Evolutionary conservation across 129 eudicot genomes (phyloP).

Genomic region (Chrysanthemum makinoi): DNA sequence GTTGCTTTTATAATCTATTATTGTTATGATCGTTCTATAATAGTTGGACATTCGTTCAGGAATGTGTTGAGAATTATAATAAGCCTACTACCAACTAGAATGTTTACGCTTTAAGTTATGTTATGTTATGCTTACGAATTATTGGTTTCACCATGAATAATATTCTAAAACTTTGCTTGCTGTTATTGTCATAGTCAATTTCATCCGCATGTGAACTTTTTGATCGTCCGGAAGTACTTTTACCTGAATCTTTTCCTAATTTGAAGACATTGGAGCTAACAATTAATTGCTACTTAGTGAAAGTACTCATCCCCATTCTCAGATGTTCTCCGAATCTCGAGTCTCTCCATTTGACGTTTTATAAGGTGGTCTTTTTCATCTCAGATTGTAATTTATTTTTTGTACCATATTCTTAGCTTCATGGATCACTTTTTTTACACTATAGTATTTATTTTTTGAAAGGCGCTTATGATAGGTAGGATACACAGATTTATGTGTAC

Average conservation of each 20-base stretch:
- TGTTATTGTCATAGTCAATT: background rate
- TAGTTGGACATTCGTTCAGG: too few species aligned
- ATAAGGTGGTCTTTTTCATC: constrained; percentile 6
- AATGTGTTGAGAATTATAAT: too few species aligned
- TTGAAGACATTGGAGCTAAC: constrained; percentile 5
- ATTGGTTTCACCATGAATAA: background rate
- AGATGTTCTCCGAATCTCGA: constrained; percentile 10
- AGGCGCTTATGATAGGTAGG: too few species aligned
- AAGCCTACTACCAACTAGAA: too few species aligned
- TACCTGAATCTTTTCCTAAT: constrained; percentile 1
- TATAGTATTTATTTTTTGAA: too few species aligned
- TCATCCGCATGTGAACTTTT: too few species aligned
- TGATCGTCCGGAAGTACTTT: background rate
- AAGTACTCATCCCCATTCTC: background rate
- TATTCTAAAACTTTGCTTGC: background rate
- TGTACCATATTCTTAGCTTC: too few species aligned
- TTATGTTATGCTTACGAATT: background rate
- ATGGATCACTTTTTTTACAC: too few species aligned
- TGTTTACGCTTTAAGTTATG: background rate
- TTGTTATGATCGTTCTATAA: too few species aligned
- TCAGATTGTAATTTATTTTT: background rate
- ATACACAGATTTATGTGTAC: too few species aligned
- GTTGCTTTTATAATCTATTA: too few species aligned
- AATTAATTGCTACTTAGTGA: background rate
- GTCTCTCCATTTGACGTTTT: constrained; percentile 2